Evolutionary conservation across 768 basidiomycete genomes (phyloP).

Genomic region (Lyophyllum semitale): DNA sequence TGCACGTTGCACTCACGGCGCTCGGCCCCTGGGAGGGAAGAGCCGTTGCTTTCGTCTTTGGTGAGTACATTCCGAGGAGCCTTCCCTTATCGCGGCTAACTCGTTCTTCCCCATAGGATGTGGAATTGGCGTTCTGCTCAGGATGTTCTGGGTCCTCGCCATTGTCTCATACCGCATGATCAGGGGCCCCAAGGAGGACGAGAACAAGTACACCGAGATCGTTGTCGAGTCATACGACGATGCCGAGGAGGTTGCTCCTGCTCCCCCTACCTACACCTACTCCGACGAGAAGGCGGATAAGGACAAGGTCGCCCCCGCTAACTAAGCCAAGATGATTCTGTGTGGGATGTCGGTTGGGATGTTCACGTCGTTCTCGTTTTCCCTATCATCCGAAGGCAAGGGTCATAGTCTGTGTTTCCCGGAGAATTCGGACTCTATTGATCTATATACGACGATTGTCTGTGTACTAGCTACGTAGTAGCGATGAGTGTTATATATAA

Average conservation of each 20-base stretch:
- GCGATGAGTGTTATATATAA: too few relatives aligned
- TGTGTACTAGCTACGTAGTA: too few relatives aligned
- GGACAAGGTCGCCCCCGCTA: constrained; percentile 24
- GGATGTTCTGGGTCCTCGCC: constrained; percentile 77
- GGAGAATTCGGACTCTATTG: too few relatives aligned
- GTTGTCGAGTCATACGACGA: constrained; percentile 46
- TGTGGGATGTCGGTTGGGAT: too few relatives aligned
- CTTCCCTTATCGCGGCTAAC: constrained; percentile 1
- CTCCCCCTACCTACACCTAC: constrained; percentile 57
- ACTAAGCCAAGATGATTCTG: too few relatives aligned
- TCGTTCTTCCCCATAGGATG: constrained; percentile 50
- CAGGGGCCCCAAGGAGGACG: constrained; percentile 41
- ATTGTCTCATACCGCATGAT: constrained; percentile 62
- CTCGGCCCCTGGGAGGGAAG: constrained; percentile 85
- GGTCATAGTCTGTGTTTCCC: too few relatives aligned
- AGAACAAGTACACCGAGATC: constrained; percentile 39
- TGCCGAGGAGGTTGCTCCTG: constrained; percentile 40
- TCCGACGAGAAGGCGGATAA: constrained; percentile 49
- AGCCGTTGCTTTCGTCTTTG: constrained; percentile 81
- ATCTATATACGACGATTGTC: too few relatives aligned
- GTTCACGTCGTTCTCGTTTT: neutral
- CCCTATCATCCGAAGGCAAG: neutral
- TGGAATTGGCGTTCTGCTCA: constrained; percentile 78
- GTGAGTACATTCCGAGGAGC: constrained; percentile 29
- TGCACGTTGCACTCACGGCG: constrained; percentile 65